These are phyloP conservation scores for Amauroascus verrucosus DNA, from an alignment of 2,329 filamentous ascomycete genomes.

Conservation along the genomic window DNA sequence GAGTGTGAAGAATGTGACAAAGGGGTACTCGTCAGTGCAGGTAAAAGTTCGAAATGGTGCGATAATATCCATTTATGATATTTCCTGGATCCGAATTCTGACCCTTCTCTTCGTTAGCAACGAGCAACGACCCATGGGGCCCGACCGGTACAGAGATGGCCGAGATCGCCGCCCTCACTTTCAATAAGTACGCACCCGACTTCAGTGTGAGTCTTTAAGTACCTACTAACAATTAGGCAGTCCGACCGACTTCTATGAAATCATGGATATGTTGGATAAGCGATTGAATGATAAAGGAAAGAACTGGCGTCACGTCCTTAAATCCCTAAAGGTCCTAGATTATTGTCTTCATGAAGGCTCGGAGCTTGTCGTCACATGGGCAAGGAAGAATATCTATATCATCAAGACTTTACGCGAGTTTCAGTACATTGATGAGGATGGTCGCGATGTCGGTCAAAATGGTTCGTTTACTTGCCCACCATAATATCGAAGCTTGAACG, in stretches of 20 bases:
- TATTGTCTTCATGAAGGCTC: slow-evolving; percentile 97
- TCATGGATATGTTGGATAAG: slow-evolving; percentile 99
- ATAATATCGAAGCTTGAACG: not conserved
- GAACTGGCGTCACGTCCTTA: slow-evolving; percentile 97
- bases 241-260: slow-evolving; percentile 95
- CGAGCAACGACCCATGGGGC: slow-evolving; percentile 97
- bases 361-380: slow-evolving; percentile 94
- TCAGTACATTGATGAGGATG: slow-evolving; percentile 91
- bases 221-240: slow-evolving; percentile 38
- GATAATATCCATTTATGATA: slow-evolving; percentile 21
- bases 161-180: slow-evolving; percentile 95
- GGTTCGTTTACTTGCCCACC: slow-evolving; percentile 49
- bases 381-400: slow-evolving; percentile 94
- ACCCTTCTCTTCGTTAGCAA: slow-evolving; percentile 52
- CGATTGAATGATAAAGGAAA: slow-evolving; percentile 98
- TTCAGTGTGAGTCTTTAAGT: not conserved
- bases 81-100: not conserved
- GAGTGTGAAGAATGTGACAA: slow-evolving; percentile 98
- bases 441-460: slow-evolving; percentile 89
- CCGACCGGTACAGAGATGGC: slow-evolving; percentile 97
- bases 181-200: slow-evolving; percentile 66
- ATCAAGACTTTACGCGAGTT: slow-evolving; percentile 98
- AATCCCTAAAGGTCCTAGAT: slow-evolving; percentile 93
- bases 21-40: slow-evolving; percentile 92
- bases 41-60: slow-evolving; percentile 96